Percentiles rank a stretch among this genome's conserved stretches.
These are phyloP conservation scores for Saccharum spontaneum DNA, from an alignment of 176 grass and related monocot species.

Conservation along the genomic window DNA sequence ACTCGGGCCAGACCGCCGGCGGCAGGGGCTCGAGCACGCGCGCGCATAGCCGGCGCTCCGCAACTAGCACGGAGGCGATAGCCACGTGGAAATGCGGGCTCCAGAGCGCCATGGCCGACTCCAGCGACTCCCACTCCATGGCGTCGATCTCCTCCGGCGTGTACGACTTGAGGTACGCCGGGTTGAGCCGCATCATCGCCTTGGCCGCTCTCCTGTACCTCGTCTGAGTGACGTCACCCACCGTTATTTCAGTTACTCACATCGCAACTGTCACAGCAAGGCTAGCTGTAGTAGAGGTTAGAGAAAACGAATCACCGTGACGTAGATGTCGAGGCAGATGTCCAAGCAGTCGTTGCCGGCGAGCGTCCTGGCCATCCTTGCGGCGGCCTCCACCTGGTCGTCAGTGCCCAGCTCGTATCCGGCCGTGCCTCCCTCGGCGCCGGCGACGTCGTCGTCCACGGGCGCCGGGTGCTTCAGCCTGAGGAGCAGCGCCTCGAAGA, in stretches of 20 bases:
- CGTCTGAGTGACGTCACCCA: slow-evolving; percentile 39
- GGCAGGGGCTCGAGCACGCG: slow-evolving; percentile 45
- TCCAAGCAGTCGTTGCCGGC: slow-evolving; percentile 68
- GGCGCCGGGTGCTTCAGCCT: slow-evolving; percentile 45
- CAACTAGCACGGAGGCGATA: slow-evolving; percentile 42
- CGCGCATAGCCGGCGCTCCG: slow-evolving; percentile 57
- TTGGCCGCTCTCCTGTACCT: slow-evolving; percentile 70
- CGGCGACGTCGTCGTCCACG: background rate
- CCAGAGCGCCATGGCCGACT: slow-evolving; percentile 61
- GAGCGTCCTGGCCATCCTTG: slow-evolving; percentile 56
- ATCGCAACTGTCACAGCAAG: background rate
- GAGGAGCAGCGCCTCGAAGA: slow-evolving; percentile 55
- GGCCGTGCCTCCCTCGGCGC: background rate
- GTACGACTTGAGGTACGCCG: slow-evolving; percentile 63
- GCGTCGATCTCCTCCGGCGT: slow-evolving; percentile 55
- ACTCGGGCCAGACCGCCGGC: slow-evolving; percentile 59
- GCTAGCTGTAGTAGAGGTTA: background rate
- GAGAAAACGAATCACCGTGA: slow-evolving; percentile 30
- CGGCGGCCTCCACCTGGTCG: slow-evolving; percentile 42
- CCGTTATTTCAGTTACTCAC: background rate
- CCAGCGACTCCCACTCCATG: slow-evolving; percentile 67
- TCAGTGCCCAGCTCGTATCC: slow-evolving; percentile 40
- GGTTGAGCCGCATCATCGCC: slow-evolving; percentile 70
- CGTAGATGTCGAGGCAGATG: slow-evolving; percentile 73
- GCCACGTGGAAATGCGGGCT: slow-evolving; percentile 58